phyloP scores from a whole-genome alignment of 805 yeast species.

The Candida taoyuanica region DNA sequence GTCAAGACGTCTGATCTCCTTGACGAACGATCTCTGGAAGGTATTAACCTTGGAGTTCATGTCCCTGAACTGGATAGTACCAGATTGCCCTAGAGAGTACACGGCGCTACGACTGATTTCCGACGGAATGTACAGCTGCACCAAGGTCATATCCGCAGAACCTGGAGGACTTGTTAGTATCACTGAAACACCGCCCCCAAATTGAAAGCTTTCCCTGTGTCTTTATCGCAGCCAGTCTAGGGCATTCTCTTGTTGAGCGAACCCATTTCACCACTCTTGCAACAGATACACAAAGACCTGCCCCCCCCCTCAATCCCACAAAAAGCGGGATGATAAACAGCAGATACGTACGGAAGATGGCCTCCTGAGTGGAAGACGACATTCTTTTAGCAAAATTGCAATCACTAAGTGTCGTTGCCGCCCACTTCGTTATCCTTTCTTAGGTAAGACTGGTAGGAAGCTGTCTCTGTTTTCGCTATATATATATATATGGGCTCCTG shows the following conservation, averaged over 20 bases:
- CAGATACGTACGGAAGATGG: slow-evolving; percentile 34
- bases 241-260: too few relatives aligned
- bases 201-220: too few relatives aligned
- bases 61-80: slow-evolving; percentile 86
- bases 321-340: neutral
- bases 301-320: neutral
- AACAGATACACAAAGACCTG: too few relatives aligned
- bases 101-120: slow-evolving; percentile 87
- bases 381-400: neutral
- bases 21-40: slow-evolving; percentile 88
- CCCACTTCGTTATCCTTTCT: too few relatives aligned
- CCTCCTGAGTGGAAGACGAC: slow-evolving; percentile 29
- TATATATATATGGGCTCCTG: too few relatives aligned
- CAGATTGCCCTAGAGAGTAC: slow-evolving; percentile 80
- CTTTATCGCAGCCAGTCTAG: too few relatives aligned
- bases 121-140: slow-evolving; percentile 87
- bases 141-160: slow-evolving; percentile 96
- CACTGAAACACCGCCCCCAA: too few relatives aligned
- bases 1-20: slow-evolving; percentile 80
- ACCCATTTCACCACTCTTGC: too few relatives aligned
- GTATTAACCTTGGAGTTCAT: slow-evolving; percentile 75
- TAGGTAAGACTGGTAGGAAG: too few relatives aligned
- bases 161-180: too few relatives aligned
- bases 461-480: neutral
- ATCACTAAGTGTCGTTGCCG: neutral